A percentile compares a stretch with the other conserved stretches of the same genome.
These are phyloP conservation scores for Chlorella sp. DNA, from an alignment of 139 green algal species.

Conservation along the genomic window DNA sequence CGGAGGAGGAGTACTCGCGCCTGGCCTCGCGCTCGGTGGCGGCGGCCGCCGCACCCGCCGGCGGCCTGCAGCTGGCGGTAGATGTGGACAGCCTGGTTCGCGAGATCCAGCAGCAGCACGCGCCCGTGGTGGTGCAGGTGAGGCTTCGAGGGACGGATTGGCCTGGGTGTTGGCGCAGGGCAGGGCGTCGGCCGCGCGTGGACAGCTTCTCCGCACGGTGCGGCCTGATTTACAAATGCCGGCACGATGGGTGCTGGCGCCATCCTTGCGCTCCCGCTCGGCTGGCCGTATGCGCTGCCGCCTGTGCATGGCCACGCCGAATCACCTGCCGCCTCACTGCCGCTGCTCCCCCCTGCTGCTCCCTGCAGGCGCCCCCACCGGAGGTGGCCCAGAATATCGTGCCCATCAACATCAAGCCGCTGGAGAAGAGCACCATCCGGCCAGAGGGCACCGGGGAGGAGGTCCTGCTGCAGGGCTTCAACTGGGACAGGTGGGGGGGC, in stretches of 20 bases:
- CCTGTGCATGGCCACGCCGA: neutral
- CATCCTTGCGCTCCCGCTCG: too few species aligned
- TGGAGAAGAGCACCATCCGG: neutral
- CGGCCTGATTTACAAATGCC: too few species aligned
- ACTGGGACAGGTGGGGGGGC: conserved; percentile 31
- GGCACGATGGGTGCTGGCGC: too few species aligned
- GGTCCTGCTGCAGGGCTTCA: conserved; percentile 79
- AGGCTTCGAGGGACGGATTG: too few species aligned
- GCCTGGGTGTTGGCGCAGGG: too few species aligned
- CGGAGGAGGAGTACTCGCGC: conserved; percentile 42
- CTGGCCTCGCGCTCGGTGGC: conserved; percentile 36
- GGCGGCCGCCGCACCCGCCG: neutral
- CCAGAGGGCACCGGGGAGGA: conserved; percentile 85
- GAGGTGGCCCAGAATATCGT: conserved; percentile 34
- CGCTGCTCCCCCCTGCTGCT: too few species aligned
- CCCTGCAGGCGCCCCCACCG: neutral
- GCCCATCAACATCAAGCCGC: conserved; percentile 14
- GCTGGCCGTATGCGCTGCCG: too few species aligned
- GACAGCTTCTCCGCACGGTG: too few species aligned
- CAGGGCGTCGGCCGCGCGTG: too few species aligned
- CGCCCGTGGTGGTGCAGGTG: neutral
- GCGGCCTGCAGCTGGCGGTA: neutral
- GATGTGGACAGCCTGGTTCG: conserved; percentile 6
- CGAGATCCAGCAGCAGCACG: conserved; percentile 22
- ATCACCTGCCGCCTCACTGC: neutral